phyloP scores from a whole-genome alignment of 495 filamentous ascomycete genomes.

The Hyphodiscus hymeniophilus region DNA sequence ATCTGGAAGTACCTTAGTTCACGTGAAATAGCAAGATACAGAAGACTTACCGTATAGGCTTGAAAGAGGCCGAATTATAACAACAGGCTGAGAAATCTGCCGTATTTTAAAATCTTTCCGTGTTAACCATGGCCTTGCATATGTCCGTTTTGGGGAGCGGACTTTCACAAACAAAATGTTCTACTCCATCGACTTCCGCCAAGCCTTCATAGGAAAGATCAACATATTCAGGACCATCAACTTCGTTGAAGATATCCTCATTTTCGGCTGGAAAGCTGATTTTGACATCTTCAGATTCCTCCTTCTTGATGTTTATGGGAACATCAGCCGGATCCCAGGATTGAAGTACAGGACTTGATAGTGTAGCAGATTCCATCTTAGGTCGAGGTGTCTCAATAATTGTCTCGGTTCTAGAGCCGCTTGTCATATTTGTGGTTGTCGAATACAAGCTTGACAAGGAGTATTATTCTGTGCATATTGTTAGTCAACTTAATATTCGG shows the following conservation, averaged over 20 bases:
- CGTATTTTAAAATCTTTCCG: constrained; percentile 20
- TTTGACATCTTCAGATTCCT: constrained; percentile 6
- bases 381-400: no score
- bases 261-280: not conserved
- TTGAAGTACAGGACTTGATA: no score
- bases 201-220: constrained; percentile 17
- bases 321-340: no score
- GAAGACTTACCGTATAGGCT: constrained; percentile 4
- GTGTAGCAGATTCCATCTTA: no score
- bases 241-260: constrained; percentile 20
- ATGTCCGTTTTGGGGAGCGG: not conserved
- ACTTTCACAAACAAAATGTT: constrained; percentile 21
- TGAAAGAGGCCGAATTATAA: constrained; percentile 8
- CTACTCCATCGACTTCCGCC: constrained; percentile 14
- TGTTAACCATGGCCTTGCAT: not conserved
- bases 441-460: no score
- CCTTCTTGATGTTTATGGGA: constrained; percentile 7
- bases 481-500: not conserved
- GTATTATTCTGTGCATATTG: no score
- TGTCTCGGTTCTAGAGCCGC: no score
- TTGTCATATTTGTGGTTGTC: no score
- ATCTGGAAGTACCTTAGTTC: constrained; percentile 13
- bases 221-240: constrained; percentile 13
- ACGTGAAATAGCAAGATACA: no score
- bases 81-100: constrained; percentile 14